Conservation (phyloP, 805 yeast species). For the Candida germanica region DNA sequence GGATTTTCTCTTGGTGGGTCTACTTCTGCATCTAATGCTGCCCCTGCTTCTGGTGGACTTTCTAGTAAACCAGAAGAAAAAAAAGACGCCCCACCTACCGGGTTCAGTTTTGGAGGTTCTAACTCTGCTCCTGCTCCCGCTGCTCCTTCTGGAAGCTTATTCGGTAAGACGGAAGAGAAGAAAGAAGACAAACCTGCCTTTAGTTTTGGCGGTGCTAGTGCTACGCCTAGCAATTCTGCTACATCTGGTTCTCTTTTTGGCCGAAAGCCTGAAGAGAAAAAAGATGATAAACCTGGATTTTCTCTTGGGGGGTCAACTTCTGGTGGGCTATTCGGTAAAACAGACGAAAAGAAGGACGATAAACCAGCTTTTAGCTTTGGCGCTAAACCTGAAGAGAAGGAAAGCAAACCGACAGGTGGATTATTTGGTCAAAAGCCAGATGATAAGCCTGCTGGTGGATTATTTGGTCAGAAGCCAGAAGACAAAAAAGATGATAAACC, state of each 20-base stretch:
- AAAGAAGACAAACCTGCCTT: conserved; percentile 17
- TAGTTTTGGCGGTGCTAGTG: conserved; percentile 7
- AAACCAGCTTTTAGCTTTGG: conserved; percentile 18
- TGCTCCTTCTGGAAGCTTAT: conserved; percentile 5
- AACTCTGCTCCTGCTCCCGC: neutral
- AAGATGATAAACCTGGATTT: conserved; percentile 18
- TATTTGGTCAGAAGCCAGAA: conserved; percentile 20
- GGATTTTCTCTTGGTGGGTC: conserved; percentile 24
- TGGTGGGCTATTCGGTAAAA: too few relatives aligned
- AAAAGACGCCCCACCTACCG: conserved; percentile 17
- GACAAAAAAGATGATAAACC: conserved; percentile 9
- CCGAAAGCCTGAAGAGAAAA: conserved; percentile 13
- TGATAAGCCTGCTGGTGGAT: conserved; percentile 16
- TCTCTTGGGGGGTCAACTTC: too few relatives aligned
- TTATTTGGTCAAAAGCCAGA: conserved; percentile 17
- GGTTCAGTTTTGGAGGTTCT: conserved; percentile 15
- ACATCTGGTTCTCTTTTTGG: conserved; percentile 14
- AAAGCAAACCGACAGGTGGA: conserved; percentile 12
- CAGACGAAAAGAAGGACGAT: conserved; percentile 18
- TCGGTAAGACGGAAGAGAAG: conserved; percentile 17
- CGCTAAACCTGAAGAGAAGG: conserved; percentile 16
- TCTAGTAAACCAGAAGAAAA: conserved; percentile 16
- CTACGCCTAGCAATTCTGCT: conserved; percentile 13
- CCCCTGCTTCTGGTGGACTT: conserved; percentile 1
- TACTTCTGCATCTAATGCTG: neutral